Percentiles rank a stretch among this genome's conserved stretches.
phyloP scores from a whole-genome alignment of 179 eudicot genomes.

The Drosera spatulata region DNA sequence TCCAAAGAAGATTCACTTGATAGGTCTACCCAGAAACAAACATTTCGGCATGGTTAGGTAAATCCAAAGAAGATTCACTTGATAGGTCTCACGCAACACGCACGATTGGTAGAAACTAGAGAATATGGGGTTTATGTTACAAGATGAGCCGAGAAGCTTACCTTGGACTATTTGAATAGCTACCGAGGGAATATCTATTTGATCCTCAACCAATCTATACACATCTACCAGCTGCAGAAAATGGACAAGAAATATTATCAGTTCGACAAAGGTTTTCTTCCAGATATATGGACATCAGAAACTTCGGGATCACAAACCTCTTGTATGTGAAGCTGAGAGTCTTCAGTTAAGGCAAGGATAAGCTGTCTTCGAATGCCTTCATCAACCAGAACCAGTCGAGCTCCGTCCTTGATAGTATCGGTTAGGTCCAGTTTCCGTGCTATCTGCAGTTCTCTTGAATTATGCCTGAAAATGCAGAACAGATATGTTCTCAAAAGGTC shows the following conservation, averaged over 20 bases:
- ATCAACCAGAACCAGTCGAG: constrained; percentile 72
- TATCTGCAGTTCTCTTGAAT: constrained; percentile 26
- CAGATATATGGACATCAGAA: background rate
- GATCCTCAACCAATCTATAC: constrained; percentile 84
- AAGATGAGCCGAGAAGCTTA: constrained; percentile 11
- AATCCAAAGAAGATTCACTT: no score
- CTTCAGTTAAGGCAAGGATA: constrained; percentile 95
- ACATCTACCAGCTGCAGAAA: constrained; percentile 72
- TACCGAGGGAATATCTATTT: constrained; percentile 70
- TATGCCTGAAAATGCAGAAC: constrained; percentile 26
- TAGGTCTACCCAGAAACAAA: no score
- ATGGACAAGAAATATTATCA: constrained; percentile 7
- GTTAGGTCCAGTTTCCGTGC: constrained; percentile 75
- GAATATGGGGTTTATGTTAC: no score
- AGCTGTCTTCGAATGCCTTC: constrained; percentile 86
- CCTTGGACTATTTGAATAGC: constrained; percentile 79
- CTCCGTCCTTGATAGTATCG: constrained; percentile 93
- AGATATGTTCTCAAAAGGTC: background rate
- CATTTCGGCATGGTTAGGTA: no score
- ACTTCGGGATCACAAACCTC: constrained; percentile 36
- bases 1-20: no score
- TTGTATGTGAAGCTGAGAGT: constrained; percentile 91
- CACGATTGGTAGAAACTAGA: no score
- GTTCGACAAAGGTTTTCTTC: no score
- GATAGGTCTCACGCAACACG: no score